These are phyloP conservation scores for Lotus japonicus DNA, from an alignment of 306 rosid species.

Conservation along the genomic window DNA sequence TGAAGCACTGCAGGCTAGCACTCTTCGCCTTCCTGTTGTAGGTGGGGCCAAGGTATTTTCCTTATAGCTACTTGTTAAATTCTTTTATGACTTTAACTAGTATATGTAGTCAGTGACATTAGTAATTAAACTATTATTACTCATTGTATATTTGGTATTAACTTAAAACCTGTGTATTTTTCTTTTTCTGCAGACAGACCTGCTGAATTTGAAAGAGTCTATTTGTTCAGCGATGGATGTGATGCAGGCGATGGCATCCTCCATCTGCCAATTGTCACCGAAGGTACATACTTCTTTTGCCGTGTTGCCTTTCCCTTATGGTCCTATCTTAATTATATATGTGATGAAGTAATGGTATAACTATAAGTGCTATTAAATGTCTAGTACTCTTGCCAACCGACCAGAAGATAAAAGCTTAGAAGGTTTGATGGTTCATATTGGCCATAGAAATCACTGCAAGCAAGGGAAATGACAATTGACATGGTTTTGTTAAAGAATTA, in stretches of 20 bases:
- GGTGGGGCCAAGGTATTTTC: conserved; percentile 76
- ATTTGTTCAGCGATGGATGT: conserved; percentile 89
- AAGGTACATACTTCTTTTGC: conserved; percentile 43
- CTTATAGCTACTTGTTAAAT: conserved; percentile 10
- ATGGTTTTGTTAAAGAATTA: neutral
- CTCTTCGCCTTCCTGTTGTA: conserved; percentile 92
- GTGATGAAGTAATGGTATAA: neutral
- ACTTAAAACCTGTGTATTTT: conserved; percentile 13
- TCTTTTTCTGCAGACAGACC: conserved; percentile 51
- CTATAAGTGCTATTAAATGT: neutral
- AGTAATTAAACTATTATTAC: neutral
- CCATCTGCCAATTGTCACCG: conserved; percentile 55
- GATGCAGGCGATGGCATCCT: conserved; percentile 91
- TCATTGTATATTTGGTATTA: neutral
- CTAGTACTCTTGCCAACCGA: neutral
- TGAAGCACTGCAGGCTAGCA: conserved; percentile 86
- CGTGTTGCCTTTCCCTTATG: neutral
- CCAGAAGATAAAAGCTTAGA: neutral
- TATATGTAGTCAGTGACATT: neutral
- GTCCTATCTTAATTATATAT: conserved; percentile 3
- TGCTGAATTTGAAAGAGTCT: conserved; percentile 73
- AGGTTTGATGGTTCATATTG: neutral
- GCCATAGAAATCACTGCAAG: neutral
- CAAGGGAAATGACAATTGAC: neutral
- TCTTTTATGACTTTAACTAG: neutral